Evolutionary conservation across 2,329 filamentous ascomycete species (phyloP).

Genomic region (Alternaria hordeiaustralica): DNA sequence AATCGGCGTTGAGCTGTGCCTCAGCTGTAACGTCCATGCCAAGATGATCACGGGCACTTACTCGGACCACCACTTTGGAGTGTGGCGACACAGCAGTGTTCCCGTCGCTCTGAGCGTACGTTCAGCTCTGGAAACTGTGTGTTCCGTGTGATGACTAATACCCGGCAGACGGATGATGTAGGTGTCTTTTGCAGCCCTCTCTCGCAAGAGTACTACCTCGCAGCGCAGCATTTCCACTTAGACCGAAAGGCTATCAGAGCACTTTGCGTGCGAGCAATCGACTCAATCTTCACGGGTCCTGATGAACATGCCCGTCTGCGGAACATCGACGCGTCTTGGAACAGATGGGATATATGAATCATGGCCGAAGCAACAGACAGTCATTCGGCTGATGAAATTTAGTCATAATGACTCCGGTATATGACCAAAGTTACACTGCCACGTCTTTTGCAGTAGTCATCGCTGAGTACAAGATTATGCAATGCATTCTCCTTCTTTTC

Average conservation of each 20-base stretch:
- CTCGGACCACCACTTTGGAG: conserved; percentile 76
- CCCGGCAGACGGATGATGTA: conserved; percentile 76
- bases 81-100: conserved; percentile 67
- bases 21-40: conserved; percentile 81
- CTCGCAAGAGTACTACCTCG: conserved; percentile 78
- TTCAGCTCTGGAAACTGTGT: conserved; percentile 25
- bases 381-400: not conserved
- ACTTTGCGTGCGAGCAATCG: conserved; percentile 67
- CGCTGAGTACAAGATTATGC: not conserved
- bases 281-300: conserved; percentile 70
- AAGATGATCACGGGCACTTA: conserved; percentile 72
- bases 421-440: not conserved
- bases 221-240: conserved; percentile 73
- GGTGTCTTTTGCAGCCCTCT: conserved; percentile 79
- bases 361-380: not conserved
- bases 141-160: conserved; percentile 15
- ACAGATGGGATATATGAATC: conserved; percentile 17
- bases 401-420: not conserved
- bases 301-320: conserved; percentile 65
- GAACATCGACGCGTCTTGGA: conserved; percentile 30
- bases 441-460: not conserved
- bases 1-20: conserved; percentile 75
- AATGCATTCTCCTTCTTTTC: not conserved
- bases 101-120: conserved; percentile 71
- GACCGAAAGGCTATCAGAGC: conserved; percentile 55